phyloP scores from a whole-genome alignment of 495 filamentous ascomycete genomes.

The Penicillium arizonense region DNA sequence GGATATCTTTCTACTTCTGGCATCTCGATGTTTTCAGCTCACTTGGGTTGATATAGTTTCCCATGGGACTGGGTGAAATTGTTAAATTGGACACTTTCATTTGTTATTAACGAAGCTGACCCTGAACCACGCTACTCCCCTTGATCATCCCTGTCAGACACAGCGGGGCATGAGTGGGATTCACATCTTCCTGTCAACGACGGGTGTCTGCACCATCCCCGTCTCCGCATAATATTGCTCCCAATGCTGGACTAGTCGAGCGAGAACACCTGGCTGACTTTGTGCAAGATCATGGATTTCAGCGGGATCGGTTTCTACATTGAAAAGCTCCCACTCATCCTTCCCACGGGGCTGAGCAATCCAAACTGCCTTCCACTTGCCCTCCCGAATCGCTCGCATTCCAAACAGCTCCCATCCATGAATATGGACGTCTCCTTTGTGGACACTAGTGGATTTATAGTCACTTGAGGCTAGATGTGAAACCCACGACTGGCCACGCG shows the following conservation, averaged over 20 bases:
- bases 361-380: slow-evolving; percentile 24
- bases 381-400: slow-evolving; percentile 18
- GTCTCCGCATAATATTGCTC: slow-evolving; percentile 1
- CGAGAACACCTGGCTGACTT: slow-evolving; percentile 25
- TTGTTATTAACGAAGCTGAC: too few species aligned
- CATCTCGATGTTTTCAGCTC: too few species aligned
- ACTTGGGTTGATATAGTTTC: too few species aligned
- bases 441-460: background rate
- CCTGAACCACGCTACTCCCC: too few species aligned
- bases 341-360: slow-evolving; percentile 22
- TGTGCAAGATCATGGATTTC: slow-evolving; percentile 43
- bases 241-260: background rate
- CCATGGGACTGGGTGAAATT: too few species aligned
- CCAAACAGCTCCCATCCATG: slow-evolving; percentile 30
- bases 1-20: too few species aligned
- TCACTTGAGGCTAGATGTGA: slow-evolving; percentile 4
- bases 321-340: slow-evolving; percentile 29
- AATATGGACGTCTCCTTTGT: slow-evolving; percentile 12
- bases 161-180: slow-evolving; percentile 1
- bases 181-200: background rate
- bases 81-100: too few species aligned
- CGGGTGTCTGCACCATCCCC: background rate
- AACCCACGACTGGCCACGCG: slow-evolving; percentile 40
- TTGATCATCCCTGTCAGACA: too few species aligned
- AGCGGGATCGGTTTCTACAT: slow-evolving; percentile 18